A percentile compares a stretch with the other conserved stretches of the same genome.
phyloP scores from a whole-genome alignment of 495 filamentous ascomycete species.

The Penicillium manginii region DNA sequence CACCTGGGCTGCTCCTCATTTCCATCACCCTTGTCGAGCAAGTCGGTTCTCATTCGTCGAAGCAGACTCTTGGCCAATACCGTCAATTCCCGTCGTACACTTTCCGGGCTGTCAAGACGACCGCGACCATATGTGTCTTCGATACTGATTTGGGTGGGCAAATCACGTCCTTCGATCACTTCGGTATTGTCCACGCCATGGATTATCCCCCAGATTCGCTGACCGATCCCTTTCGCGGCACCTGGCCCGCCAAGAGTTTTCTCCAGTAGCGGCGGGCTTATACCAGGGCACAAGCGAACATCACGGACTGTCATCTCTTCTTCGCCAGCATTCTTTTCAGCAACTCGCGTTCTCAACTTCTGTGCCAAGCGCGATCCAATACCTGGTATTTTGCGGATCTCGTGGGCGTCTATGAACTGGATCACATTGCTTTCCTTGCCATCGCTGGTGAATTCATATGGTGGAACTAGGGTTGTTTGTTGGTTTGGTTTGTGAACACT shows the following conservation, averaged over 20 bases:
- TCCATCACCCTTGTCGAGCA: slow-evolving; percentile 58
- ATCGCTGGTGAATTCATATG: slow-evolving; percentile 42
- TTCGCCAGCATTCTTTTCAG: slow-evolving; percentile 48
- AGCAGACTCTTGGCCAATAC: slow-evolving; percentile 71
- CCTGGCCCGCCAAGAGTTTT: slow-evolving; percentile 70
- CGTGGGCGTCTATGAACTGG: slow-evolving; percentile 73
- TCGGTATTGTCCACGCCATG: slow-evolving; percentile 65
- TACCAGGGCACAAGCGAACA: slow-evolving; percentile 61
- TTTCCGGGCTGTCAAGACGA: slow-evolving; percentile 61
- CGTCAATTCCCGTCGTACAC: slow-evolving; percentile 66
- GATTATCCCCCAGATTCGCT: slow-evolving; percentile 77
- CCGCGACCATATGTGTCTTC: slow-evolving; percentile 82
- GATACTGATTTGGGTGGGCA: slow-evolving; percentile 91
- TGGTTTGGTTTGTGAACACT: slow-evolving; percentile 82
- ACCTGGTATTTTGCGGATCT: slow-evolving; percentile 82
- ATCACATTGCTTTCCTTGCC: slow-evolving; percentile 53
- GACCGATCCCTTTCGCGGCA: slow-evolving; percentile 67
- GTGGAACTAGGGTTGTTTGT: slow-evolving; percentile 80
- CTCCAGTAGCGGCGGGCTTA: slow-evolving; percentile 64
- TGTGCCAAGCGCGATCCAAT: slow-evolving; percentile 81
- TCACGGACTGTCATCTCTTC: slow-evolving; percentile 65
- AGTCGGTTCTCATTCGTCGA: slow-evolving; percentile 75
- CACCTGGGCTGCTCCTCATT: slow-evolving; percentile 48
- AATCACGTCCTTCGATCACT: slow-evolving; percentile 68
- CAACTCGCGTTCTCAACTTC: slow-evolving; percentile 65